Conservation (phyloP, 139 green algal genomes). For the Tetradesmus lagerheimii region DNA sequence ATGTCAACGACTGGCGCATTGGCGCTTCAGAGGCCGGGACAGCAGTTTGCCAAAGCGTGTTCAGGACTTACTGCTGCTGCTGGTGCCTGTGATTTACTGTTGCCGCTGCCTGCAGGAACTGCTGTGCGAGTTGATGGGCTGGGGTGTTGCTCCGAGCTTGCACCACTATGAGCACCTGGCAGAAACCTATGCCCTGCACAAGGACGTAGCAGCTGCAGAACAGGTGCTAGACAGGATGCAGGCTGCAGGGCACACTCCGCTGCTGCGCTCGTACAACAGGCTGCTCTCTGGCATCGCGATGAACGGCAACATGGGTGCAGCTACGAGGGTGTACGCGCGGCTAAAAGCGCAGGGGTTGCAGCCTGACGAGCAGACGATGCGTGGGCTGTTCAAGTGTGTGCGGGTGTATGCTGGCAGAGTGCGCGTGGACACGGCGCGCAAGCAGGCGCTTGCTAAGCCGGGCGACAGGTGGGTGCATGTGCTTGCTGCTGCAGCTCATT, state of each 20-base stretch:
- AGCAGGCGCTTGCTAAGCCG: background rate
- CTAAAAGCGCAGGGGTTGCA: constrained; percentile 2
- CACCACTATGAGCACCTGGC: constrained; percentile 22
- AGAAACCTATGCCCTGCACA: constrained; percentile 38
- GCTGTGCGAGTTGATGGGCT: constrained; percentile 42
- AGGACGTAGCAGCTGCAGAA: background rate
- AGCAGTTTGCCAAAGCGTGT: background rate
- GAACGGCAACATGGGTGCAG: constrained; percentile 4
- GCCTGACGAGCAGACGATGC: constrained; percentile 41
- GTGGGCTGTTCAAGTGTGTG: constrained; percentile 15
- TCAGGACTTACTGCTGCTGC: background rate
- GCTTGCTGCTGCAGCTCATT: background rate
- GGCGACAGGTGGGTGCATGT: constrained; percentile 21
- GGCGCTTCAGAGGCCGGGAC: no score
- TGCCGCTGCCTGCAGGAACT: constrained; percentile 18
- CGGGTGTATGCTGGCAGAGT: constrained; percentile 31
- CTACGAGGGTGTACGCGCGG: constrained; percentile 1
- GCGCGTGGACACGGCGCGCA: constrained; percentile 20
- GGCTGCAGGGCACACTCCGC: constrained; percentile 32
- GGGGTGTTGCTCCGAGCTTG: constrained; percentile 16
- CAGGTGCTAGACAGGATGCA: constrained; percentile 31
- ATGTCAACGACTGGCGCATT: no score
- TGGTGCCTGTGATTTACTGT: background rate
- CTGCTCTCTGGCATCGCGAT: constrained; percentile 38
- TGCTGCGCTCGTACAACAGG: constrained; percentile 29